phyloP scores from a whole-genome alignment of 2,329 filamentous ascomycete genomes.

The Teratosphaeria epicoccoides region DNA sequence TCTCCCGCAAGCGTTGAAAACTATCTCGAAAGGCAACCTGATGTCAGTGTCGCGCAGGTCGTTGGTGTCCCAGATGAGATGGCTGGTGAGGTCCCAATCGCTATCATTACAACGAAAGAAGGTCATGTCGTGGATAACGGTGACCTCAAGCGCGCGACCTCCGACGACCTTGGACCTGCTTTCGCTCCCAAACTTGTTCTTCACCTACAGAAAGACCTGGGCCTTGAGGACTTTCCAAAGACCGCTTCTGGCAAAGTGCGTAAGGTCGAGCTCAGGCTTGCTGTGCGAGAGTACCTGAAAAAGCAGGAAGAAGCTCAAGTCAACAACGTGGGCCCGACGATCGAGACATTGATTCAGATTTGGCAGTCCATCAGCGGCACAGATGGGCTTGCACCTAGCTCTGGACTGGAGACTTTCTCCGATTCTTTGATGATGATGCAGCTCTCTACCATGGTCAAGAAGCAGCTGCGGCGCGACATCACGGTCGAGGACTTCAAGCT shows the following conservation, averaged over 20 bases:
- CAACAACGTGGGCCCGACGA: slow-evolving; percentile 18
- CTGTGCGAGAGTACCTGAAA: slow-evolving; percentile 21
- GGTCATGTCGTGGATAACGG: slow-evolving; percentile 21
- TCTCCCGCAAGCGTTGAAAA: slow-evolving; percentile 32
- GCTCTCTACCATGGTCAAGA: slow-evolving; percentile 23
- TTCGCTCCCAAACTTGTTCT: slow-evolving; percentile 33
- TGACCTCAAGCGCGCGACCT: slow-evolving; percentile 26
- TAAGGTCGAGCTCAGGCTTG: slow-evolving; percentile 28
- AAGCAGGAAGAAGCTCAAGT: slow-evolving; percentile 14
- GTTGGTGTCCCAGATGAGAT: slow-evolving; percentile 36
- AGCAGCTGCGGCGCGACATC: slow-evolving; percentile 22
- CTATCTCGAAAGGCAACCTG: slow-evolving; percentile 27
- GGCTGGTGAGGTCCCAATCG: slow-evolving; percentile 40
- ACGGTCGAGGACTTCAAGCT: slow-evolving; percentile 25
- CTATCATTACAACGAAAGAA: slow-evolving; percentile 32
- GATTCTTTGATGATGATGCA: slow-evolving; percentile 28
- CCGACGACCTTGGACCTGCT: slow-evolving; percentile 30
- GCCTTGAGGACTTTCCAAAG: slow-evolving; percentile 29
- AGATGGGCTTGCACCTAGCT: slow-evolving; percentile 14
- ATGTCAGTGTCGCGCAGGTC: slow-evolving; percentile 29
- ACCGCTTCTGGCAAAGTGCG: slow-evolving; percentile 38
- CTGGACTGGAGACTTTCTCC: slow-evolving; percentile 20
- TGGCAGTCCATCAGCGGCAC: slow-evolving; percentile 24
- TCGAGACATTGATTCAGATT: slow-evolving; percentile 22
- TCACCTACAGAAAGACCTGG: slow-evolving; percentile 32